Conservation (phyloP, 1,284 basidiomycete genomes). For the Naganishia sp. region DNA sequence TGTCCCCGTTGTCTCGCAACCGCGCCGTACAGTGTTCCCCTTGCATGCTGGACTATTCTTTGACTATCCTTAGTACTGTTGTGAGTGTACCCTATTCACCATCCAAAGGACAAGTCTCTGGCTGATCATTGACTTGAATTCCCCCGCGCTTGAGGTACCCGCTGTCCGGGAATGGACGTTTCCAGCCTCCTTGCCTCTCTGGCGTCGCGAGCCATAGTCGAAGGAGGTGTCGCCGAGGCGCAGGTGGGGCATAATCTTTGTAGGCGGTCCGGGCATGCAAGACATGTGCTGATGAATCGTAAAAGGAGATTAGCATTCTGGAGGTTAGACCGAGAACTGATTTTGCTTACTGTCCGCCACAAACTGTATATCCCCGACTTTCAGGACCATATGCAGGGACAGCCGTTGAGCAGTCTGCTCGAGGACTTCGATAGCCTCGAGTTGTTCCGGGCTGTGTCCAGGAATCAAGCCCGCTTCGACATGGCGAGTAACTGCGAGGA, state of each 20-base stretch:
- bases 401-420: slow-evolving; percentile 53
- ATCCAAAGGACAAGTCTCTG: slow-evolving; percentile 52
- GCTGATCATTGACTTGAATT: slow-evolving; percentile 51
- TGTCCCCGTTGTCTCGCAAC: no score
- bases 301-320: not conserved
- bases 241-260: slow-evolving; percentile 51
- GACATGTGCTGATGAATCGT: slow-evolving; percentile 44
- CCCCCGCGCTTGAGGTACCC: slow-evolving; percentile 49
- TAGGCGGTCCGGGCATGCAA: slow-evolving; percentile 56
- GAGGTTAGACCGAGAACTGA: slow-evolving; percentile 20
- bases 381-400: slow-evolving; percentile 55
- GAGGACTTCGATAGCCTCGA: slow-evolving; percentile 53
- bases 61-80: not conserved
- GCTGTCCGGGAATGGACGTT: slow-evolving; percentile 51
- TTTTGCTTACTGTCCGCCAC: slow-evolving; percentile 41
- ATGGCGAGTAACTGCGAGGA: slow-evolving; percentile 36
- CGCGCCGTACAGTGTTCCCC: no score
- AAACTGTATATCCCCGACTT: slow-evolving; percentile 54
- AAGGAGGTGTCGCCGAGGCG: slow-evolving; percentile 53
- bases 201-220: slow-evolving; percentile 55
- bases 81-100: slow-evolving; percentile 43
- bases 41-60: not conserved
- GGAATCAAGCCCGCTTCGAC: slow-evolving; percentile 54
- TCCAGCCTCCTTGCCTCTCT: slow-evolving; percentile 53
- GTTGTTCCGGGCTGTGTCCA: slow-evolving; percentile 44